Base-by-base conservation (phyloP, 2,329 filamentous ascomycete genomes). In the Chaetothyriales sp. region DNA sequence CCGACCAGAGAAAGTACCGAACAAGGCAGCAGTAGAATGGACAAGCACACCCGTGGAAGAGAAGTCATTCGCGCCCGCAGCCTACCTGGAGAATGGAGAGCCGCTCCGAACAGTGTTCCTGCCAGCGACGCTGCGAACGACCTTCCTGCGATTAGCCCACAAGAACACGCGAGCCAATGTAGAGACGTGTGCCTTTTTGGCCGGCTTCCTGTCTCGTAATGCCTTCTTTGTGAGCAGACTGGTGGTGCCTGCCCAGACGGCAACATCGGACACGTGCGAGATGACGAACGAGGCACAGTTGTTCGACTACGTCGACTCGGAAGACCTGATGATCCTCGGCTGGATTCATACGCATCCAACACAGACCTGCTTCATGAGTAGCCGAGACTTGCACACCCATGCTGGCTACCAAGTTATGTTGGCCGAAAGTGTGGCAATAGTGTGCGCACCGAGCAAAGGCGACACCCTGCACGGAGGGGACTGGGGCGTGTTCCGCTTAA, bases 331-430 rank as follows among this genome's bases (percentile, higher is more conserved):
- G 66, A 80, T 94, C 49, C 75, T 95, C 4, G 90, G 90, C 42
- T 98, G 92, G 92, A 98, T 98, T 54, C 92, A 98, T 64, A 98
- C 92, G 0, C 92, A 98, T 65, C 92, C 92, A 0, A 87, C 84
- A 0, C 92, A 98, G 69, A 93, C 87, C 0, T 98, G 92, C 67
- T 98, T 98, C 65, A 93, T 98, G 86, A 95, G 87, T 64, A 92
- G 84, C 47, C 75, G 90, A 47, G 92, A 98, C 63, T 65, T 96
- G 58, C 92, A 98, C 64, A 98, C 93, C 0, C 90, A 95, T 63
- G 82, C 83, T 2, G 88, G 88, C 9, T 96, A 95, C 65, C 92
- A 98, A 67, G 81, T 92, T 53, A 95, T 95, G 87, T 78, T 96
- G 68, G 83, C 88, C 0, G 92, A 98, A 72, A 93, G 86, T 60